Conservation (phyloP, 495 filamentous ascomycete genomes). For the Neurospora pannonica region DNA sequence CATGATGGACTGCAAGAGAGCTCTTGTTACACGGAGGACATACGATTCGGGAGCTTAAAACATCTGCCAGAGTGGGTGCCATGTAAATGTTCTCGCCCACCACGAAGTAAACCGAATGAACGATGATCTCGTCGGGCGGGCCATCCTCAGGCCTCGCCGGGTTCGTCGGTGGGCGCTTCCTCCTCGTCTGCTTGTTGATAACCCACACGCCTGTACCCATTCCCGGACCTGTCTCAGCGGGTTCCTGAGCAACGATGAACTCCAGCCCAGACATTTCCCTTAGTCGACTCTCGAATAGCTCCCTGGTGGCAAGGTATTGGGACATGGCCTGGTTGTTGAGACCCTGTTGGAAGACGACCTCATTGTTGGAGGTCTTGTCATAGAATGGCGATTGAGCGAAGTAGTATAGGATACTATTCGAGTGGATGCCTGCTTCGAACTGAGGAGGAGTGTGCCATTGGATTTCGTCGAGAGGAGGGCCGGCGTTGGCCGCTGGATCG, state of each 20-base stretch:
- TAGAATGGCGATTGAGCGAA: slow-evolving; percentile 87
- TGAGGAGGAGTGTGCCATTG: slow-evolving; percentile 58
- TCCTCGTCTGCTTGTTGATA: slow-evolving; percentile 77
- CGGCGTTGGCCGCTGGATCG: slow-evolving; percentile 23
- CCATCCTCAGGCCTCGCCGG: slow-evolving; percentile 14
- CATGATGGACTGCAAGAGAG: neutral
- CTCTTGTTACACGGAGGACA: slow-evolving; percentile 9
- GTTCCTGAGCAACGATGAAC: slow-evolving; percentile 71
- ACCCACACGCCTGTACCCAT: slow-evolving; percentile 76
- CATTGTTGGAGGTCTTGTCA: slow-evolving; percentile 83
- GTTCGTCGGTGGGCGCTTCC: slow-evolving; percentile 33
- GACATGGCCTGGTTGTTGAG: slow-evolving; percentile 55
- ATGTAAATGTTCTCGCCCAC: slow-evolving; percentile 81
- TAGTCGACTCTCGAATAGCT: slow-evolving; percentile 68
- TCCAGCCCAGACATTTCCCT: slow-evolving; percentile 74
- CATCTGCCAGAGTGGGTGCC: slow-evolving; percentile 72
- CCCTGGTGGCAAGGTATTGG: slow-evolving; percentile 53
- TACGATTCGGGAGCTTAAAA: slow-evolving; percentile 70
- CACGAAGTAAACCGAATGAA: slow-evolving; percentile 74
- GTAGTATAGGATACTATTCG: slow-evolving; percentile 73
- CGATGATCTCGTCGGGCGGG: slow-evolving; percentile 54
- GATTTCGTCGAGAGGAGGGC: slow-evolving; percentile 65
- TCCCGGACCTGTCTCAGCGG: slow-evolving; percentile 53
- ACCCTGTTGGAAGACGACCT: slow-evolving; percentile 64
- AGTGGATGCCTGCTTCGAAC: slow-evolving; percentile 48